These are phyloP conservation scores for Lasiodiplodia theobromae DNA, from an alignment of 2,329 filamentous ascomycete species.

Conservation along the genomic window DNA sequence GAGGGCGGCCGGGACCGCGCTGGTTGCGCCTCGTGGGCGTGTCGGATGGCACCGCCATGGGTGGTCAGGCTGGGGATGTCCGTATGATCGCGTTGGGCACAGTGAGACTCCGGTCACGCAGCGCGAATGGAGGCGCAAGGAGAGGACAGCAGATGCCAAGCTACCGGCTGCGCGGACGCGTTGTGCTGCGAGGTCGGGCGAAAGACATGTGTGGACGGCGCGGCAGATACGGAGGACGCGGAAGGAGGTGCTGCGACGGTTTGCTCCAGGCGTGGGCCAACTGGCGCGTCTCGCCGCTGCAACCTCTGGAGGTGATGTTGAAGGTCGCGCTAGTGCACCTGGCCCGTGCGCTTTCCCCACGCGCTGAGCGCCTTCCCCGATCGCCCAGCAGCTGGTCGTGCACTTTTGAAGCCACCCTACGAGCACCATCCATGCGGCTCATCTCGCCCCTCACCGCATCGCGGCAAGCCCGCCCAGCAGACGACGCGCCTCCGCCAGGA, in stretches of 20 bases:
- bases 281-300: conserved; percentile 25
- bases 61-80: background rate
- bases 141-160: conserved; percentile 28
- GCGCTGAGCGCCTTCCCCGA: background rate
- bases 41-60: conserved; percentile 27
- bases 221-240: background rate
- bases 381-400: conserved; percentile 18
- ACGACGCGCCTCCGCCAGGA: conserved; percentile 3
- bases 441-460: conserved; percentile 9
- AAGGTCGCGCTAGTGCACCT: conserved; percentile 19
- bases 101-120: conserved; percentile 28
- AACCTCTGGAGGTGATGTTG: conserved; percentile 13
- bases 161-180: conserved; percentile 31
- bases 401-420: conserved; percentile 19
- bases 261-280: conserved; percentile 16
- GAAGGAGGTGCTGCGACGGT: conserved; percentile 8
- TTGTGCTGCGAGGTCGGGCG: conserved; percentile 20
- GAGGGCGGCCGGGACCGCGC: conserved; percentile 29
- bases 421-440: conserved; percentile 23
- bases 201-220: conserved; percentile 25
- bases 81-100: conserved; percentile 25
- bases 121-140: conserved; percentile 29
- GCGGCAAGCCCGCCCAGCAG: background rate
- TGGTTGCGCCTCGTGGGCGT: conserved; percentile 29
- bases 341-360: conserved; percentile 20